Conservation (phyloP, 495 filamentous ascomycete genomes). For the Geoglossum glabrum region DNA sequence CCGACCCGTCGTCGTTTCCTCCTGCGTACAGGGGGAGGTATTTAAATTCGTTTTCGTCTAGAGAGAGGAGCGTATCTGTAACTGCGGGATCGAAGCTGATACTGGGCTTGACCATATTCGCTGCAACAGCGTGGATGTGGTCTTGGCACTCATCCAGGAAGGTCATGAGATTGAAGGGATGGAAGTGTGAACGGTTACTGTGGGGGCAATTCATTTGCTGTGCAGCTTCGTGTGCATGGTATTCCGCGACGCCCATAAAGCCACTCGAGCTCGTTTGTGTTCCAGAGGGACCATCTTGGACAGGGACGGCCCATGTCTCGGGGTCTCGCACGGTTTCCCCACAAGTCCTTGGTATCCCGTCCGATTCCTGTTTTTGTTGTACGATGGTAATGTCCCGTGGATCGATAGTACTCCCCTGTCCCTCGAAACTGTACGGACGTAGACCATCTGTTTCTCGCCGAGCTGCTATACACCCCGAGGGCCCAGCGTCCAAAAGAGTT, state of each 20-base stretch:
- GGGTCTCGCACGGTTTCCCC: too few species aligned
- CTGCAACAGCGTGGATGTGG: background rate
- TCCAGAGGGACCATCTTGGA: too few species aligned
- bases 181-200: background rate
- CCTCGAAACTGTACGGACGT: background rate
- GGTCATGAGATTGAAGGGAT: background rate
- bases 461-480: background rate
- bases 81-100: conserved; percentile 8
- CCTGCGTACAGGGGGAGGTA: conserved; percentile 36
- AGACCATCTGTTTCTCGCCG: background rate
- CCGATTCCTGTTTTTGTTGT: background rate
- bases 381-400: background rate
- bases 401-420: background rate
- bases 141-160: background rate
- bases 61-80: conserved; percentile 25
- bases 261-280: too few species aligned
- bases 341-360: background rate
- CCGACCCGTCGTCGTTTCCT: conserved; percentile 32
- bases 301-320: too few species aligned
- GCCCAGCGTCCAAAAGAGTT: background rate
- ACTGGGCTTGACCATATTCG: background rate
- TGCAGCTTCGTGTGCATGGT: too few species aligned
- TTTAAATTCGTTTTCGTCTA: conserved; percentile 28
- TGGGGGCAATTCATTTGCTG: background rate
- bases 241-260: too few species aligned